Base-by-base conservation (phyloP, 768 basidiomycete species). In the Calvatia gigantea region DNA sequence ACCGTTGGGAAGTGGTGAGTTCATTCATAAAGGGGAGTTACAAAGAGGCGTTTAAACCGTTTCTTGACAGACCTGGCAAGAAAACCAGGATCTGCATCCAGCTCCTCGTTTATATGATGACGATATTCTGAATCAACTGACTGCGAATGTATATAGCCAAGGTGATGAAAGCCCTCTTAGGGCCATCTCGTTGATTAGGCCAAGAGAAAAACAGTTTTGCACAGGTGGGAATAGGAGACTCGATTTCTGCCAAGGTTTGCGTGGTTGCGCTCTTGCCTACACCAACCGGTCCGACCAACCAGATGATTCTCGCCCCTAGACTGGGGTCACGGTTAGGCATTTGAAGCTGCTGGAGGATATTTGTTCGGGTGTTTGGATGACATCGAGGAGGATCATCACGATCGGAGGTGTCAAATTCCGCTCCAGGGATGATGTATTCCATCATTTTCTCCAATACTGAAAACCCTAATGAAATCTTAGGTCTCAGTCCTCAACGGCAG, bases 221-320 rank as follows among this genome's bases (percentile, higher is more conserved):
- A n/a, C 6, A 38, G 4, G 15, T 38, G 15, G 15, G 4, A 38
- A 4, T 8, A 38, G 37, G 37, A 2, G 4, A 31, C 11, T 50
- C 39, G 28, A 25, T 14, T 15, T 39, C 32, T 27, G 47, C 48
- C 2, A 57, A 19, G 4, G 48, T 57, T 39, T 43, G 29, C 27
- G 42, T 41, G 9, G 51, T 41, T 3, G 56, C 48, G 2, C 48
- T 38, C 32, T 57, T 57, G 19, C 56, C 56, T 2, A 49, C 43
- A 14, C 56, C 56, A 21, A 39, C 56, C n/a, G 27, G 39, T 2
- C 56, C 56, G 48, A 11, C 29, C 15, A 57, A 41, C 56, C 56
- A 57, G n/a, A 57, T 28, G 17, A 49, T 43, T 19, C 45, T 32
- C 15, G 14, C n/a, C 14, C 27, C 25, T 28, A 27, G 23, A n/a